phyloP scores from a whole-genome alignment of 306 rosid genomes.

The Ormosia emarginata region DNA sequence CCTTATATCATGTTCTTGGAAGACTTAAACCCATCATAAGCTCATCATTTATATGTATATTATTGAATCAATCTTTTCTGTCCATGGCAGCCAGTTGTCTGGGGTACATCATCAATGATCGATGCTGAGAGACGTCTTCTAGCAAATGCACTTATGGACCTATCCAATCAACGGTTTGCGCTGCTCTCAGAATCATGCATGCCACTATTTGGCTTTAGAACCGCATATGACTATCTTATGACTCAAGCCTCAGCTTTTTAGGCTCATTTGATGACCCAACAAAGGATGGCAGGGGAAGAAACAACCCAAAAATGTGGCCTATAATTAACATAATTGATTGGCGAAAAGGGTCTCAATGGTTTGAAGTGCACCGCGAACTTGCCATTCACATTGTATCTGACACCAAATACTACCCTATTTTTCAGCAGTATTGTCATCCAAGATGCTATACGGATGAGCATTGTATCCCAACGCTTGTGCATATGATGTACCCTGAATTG shows the following conservation, averaged over 20 bases:
- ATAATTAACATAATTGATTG: slow-evolving; percentile 45
- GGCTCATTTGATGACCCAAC: slow-evolving; percentile 42
- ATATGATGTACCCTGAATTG: slow-evolving; percentile 16
- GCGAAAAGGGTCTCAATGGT: slow-evolving; percentile 75
- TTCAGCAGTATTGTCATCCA: slow-evolving; percentile 30
- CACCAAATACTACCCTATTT: slow-evolving; percentile 37
- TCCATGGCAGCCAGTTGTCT: slow-evolving; percentile 39
- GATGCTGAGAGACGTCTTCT: slow-evolving; percentile 67
- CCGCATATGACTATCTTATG: slow-evolving; percentile 37
- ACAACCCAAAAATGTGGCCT: slow-evolving; percentile 48
- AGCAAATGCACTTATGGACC: slow-evolving; percentile 59
- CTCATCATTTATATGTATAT: too few relatives aligned
- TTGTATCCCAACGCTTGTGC: slow-evolving; percentile 51
- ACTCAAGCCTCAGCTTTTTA: slow-evolving; percentile 41
- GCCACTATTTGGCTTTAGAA: slow-evolving; percentile 57
- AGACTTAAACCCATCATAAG: too few relatives aligned
- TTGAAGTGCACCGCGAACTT: slow-evolving; percentile 50
- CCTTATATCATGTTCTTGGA: too few relatives aligned
- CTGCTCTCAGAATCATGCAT: slow-evolving; percentile 71
- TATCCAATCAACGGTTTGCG: slow-evolving; percentile 51
- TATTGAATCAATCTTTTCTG: neutral
- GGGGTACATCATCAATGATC: slow-evolving; percentile 63
- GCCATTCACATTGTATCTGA: slow-evolving; percentile 49
- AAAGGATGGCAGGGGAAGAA: slow-evolving; percentile 42
- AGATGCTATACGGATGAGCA: slow-evolving; percentile 65